Percentiles rank a stretch among this genome's conserved stretches.
Conservation (phyloP, 2,329 filamentous ascomycete genomes). For the Penicillium sp. region DNA sequence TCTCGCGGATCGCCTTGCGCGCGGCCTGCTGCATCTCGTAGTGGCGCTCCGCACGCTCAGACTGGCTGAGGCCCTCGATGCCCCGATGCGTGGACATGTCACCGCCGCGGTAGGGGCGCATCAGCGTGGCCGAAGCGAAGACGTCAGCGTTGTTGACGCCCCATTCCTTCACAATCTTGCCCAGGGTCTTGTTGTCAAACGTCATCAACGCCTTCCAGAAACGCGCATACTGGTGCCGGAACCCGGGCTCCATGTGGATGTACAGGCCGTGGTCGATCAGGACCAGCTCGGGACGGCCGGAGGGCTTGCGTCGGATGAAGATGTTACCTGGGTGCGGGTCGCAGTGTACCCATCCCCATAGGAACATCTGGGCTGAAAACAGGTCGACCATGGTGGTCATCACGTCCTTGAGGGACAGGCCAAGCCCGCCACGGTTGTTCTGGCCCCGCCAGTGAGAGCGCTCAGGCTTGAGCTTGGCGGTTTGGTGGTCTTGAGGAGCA, state of each 20-base stretch:
- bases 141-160: constrained; percentile 85
- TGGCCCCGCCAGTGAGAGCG: constrained; percentile 74
- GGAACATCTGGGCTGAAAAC: constrained; percentile 97
- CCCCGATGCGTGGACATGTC: constrained; percentile 63
- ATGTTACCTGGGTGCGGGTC: constrained; percentile 98
- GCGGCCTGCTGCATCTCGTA: constrained; percentile 79
- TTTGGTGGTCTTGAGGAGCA: constrained; percentile 31
- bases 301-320: constrained; percentile 81
- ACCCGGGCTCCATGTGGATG: constrained; percentile 79
- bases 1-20: constrained; percentile 69
- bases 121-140: constrained; percentile 84
- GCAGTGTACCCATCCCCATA: constrained; percentile 93
- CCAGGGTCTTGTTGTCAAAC: constrained; percentile 81
- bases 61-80: constrained; percentile 51
- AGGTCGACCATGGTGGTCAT: constrained; percentile 97
- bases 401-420: constrained; percentile 75
- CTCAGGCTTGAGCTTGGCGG: constrained; percentile 70
- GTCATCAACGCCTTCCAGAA: constrained; percentile 96
- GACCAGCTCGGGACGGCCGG: constrained; percentile 81
- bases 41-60: constrained; percentile 57
- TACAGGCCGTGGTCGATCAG: constrained; percentile 97
- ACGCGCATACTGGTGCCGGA: constrained; percentile 78
- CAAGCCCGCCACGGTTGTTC: constrained; percentile 73
- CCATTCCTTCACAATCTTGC: constrained; percentile 71
- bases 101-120: constrained; percentile 87